Evolutionary conservation across 768 basidiomycete genomes (phyloP).

Genomic region (Lactarius hatsudake): DNA sequence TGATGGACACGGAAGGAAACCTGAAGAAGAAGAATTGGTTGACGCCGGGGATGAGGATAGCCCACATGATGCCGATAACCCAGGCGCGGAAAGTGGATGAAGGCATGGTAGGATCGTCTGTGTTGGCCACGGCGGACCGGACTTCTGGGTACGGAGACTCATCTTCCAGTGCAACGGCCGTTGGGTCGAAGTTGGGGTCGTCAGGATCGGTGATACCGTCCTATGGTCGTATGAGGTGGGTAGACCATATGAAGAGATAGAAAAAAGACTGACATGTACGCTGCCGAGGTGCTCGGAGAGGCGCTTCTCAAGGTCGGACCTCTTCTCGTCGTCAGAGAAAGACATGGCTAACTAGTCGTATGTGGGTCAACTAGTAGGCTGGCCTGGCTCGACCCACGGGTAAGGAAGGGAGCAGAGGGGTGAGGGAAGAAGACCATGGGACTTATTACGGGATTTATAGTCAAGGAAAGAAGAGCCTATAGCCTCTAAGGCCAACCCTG

Average conservation of each 20-base stretch:
- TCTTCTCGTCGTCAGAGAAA: conserved; percentile 29
- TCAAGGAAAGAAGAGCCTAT: too few species aligned
- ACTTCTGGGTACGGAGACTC: conserved; percentile 57
- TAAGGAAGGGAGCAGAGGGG: background rate
- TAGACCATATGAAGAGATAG: background rate
- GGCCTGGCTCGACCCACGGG: background rate
- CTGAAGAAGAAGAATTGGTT: conserved; percentile 80
- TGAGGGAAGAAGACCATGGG: background rate
- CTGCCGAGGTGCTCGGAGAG: background rate
- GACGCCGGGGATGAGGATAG: conserved; percentile 63
- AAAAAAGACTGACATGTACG: background rate
- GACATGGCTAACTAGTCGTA: conserved; percentile 23
- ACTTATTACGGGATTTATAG: background rate
- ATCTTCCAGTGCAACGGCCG: conserved; percentile 36
- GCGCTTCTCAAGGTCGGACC: conserved; percentile 27
- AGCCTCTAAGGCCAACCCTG: background rate
- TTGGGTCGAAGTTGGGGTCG: conserved; percentile 38
- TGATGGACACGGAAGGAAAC: conserved; percentile 47
- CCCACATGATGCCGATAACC: conserved; percentile 43
- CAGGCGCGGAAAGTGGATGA: conserved; percentile 38
- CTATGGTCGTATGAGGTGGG: background rate
- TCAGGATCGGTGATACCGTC: conserved; percentile 31
- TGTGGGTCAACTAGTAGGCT: conserved; percentile 8
- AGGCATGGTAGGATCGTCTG: conserved; percentile 45
- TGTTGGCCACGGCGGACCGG: conserved; percentile 48